A percentile compares a stretch with the other conserved stretches of the same genome.
phyloP scores from a whole-genome alignment of 257 asterid species.

The Capsicum rhomboideum region DNA sequence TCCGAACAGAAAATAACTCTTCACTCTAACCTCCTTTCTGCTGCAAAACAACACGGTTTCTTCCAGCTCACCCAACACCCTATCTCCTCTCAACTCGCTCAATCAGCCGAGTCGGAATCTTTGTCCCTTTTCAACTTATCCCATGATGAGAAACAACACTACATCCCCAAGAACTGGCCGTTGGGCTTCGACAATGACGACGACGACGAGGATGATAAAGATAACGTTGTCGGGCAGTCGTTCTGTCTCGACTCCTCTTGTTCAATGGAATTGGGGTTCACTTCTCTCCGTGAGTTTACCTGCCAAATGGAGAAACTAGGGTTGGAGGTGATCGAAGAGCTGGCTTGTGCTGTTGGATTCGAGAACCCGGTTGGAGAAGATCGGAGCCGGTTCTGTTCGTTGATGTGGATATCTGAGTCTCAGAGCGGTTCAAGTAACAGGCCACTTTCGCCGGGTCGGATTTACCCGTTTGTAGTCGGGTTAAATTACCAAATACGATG shows the following conservation, averaged over 20 bases:
- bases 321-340: conserved; percentile 31
- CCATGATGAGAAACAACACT: conserved; percentile 17
- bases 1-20: conserved; percentile 27
- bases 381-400: conserved; percentile 19
- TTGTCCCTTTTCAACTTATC: conserved; percentile 26
- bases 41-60: conserved; percentile 46
- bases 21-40: conserved; percentile 30
- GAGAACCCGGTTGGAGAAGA: conserved; percentile 33
- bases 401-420: conserved; percentile 58
- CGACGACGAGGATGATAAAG: conserved; percentile 11
- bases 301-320: conserved; percentile 54
- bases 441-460: conserved; percentile 36
- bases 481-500: conserved; percentile 37
- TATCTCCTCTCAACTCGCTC: conserved; percentile 36
- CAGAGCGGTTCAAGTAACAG: conserved; percentile 5
- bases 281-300: conserved; percentile 32
- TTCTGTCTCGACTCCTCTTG: conserved; percentile 42
- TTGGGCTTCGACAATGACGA: conserved; percentile 39
- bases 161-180: conserved; percentile 59
- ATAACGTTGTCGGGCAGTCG: conserved; percentile 24
- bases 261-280: conserved; percentile 18
- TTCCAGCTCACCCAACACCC: conserved; percentile 59
- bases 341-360: conserved; percentile 48
- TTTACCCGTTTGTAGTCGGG: conserved; percentile 57
- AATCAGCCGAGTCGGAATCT: conserved; percentile 37